Conservation (phyloP, 148 eudicot species). For the Salicornia ramosissima region DNA sequence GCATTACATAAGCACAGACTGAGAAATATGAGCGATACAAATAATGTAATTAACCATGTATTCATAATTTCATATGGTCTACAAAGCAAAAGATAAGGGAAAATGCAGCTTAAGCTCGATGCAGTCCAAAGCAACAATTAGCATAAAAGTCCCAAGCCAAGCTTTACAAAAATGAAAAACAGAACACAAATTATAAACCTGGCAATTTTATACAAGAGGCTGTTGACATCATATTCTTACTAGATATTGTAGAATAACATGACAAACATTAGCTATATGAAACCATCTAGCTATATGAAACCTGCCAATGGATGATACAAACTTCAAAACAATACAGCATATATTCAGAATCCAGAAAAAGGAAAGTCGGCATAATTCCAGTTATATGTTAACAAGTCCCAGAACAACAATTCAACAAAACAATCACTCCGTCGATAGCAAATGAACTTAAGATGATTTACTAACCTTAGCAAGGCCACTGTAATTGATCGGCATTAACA, state of each 20-base stretch:
- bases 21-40: background rate
- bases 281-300: background rate
- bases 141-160: background rate
- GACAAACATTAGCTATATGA: background rate
- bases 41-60: no score
- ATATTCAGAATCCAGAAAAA: background rate
- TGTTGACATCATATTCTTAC: background rate
- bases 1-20: background rate
- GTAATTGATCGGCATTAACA: slow-evolving; percentile 62
- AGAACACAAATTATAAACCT: background rate
- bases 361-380: background rate
- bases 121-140: background rate
- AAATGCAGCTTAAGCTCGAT: background rate
- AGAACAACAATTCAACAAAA: background rate
- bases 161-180: background rate
- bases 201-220: background rate
- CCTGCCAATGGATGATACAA: background rate
- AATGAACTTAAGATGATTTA: background rate
- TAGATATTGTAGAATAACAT: background rate
- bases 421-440: background rate
- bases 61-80: no score
- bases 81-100: background rate
- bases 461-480: slow-evolving; percentile 64
- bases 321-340: background rate
- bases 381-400: background rate